Conservation (phyloP, 2,329 filamentous ascomycete species). For the Verticillium longisporum region DNA sequence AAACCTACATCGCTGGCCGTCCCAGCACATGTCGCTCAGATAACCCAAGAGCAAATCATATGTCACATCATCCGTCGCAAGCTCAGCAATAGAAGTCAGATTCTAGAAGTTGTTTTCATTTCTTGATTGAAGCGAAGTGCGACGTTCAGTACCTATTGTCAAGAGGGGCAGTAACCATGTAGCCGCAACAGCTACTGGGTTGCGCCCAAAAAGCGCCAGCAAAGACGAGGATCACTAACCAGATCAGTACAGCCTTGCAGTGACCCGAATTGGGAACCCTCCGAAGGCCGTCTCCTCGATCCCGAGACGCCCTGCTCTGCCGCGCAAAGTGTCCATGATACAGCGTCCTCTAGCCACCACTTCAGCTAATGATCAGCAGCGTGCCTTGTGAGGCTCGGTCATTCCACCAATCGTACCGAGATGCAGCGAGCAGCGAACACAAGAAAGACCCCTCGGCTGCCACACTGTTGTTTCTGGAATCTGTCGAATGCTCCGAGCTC, state of each 20-base stretch:
- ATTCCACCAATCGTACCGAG: neutral
- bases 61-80: no score
- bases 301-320: neutral
- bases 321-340: neutral
- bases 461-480: neutral
- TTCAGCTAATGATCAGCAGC: neutral
- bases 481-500: neutral
- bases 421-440: neutral
- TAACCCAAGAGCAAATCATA: no score
- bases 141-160: no score
- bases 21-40: no score
- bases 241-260: neutral
- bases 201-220: no score
- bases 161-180: no score
- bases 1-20: no score
- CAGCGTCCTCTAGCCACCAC: neutral
- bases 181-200: no score
- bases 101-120: no score
- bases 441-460: neutral
- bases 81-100: no score
- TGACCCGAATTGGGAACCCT: neutral
- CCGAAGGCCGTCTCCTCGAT: neutral
- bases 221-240: no score
- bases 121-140: no score
- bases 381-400: neutral